A percentile compares a stretch with the other conserved stretches of the same genome.
These are phyloP conservation scores for Penicillium sp. DNA, from an alignment of 2,329 filamentous ascomycete genomes.

Conservation along the genomic window DNA sequence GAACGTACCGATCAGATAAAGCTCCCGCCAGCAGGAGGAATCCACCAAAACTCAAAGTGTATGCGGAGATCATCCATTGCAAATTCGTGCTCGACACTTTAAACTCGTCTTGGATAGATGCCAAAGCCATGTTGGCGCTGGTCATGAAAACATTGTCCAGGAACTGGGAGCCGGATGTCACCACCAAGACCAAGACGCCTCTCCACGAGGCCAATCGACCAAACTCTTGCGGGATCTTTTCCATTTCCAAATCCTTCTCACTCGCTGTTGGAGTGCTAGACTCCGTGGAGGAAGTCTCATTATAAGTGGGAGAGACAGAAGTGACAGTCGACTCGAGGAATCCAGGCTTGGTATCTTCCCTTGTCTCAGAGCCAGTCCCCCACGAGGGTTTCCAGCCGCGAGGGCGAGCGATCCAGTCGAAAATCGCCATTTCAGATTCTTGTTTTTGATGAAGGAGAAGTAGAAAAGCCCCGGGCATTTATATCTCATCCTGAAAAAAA, in stretches of 20 bases:
- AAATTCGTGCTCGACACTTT: constrained; percentile 31
- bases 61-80: constrained; percentile 42
- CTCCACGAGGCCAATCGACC: constrained; percentile 37
- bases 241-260: constrained; percentile 17
- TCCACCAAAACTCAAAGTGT: constrained; percentile 39
- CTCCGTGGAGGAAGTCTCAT: constrained; percentile 12
- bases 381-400: constrained; percentile 7
- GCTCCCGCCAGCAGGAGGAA: constrained; percentile 10
- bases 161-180: constrained; percentile 41
- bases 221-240: constrained; percentile 25
- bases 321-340: constrained; percentile 15
- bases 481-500: constrained; percentile 3
- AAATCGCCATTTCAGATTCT: constrained; percentile 13
- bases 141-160: constrained; percentile 45
- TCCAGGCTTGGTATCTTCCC: constrained; percentile 7
- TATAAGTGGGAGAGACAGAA: constrained; percentile 10
- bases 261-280: constrained; percentile 16
- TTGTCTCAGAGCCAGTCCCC: constrained; percentile 2
- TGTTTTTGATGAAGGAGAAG: background rate
- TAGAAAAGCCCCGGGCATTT: background rate
- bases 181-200: constrained; percentile 36
- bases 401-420: constrained; percentile 13
- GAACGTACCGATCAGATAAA: constrained; percentile 14
- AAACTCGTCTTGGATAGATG: constrained; percentile 39
- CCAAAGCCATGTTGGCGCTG: constrained; percentile 39